Evolutionary conservation across 768 basidiomycete species (phyloP), one percentile per base, ranked within the genome.

Genomic region (Boletus barrowsii): DNA sequence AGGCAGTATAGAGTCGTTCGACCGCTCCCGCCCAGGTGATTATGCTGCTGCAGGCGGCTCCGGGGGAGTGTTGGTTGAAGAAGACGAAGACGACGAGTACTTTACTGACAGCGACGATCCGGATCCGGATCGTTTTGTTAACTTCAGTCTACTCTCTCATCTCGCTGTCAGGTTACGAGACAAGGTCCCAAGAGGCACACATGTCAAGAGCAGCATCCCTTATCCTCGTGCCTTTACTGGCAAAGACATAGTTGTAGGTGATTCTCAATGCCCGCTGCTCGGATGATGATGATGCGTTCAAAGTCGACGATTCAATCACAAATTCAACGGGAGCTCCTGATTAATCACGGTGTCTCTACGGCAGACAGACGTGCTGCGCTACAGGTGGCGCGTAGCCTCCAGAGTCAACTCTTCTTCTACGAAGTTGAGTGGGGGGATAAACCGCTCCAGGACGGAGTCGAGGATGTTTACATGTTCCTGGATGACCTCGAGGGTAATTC

Each of bases 401-500:
- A 98, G 66, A 87, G 83, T 54, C 93, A 96, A 67, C 79, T 98
- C 5, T 98, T 93, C 78, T 95, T 97, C 71, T 92, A 93, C 66
- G 96, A 98, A 68, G 94, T 98, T 8, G 94, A 98, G 66, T 96
- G 94, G 91, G 92, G 89, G 30, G 84, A 86, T 47, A 83, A 86
- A 18, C 77, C 86, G 1, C 72, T 97, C 51, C 83, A 88, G 52
- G 93, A 95, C 64, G 86, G 89, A 4, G 89, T 95, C 5, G 93
- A 95, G 63, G 92, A 95, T 57, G 93, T 97, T 7, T 97, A 90
- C 73, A 90, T 88, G 79, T 96, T 97, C 70, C 75, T 91, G 64
- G 92, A 92, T 54, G 93, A 95, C 58, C 78, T 81, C 37, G 85
- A 86, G 51, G 86, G 85, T 24, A 71, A 72, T 22, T 83, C 83